Conservation (phyloP, 495 filamentous ascomycete species). For the Talaromyces wortmannii region DNA sequence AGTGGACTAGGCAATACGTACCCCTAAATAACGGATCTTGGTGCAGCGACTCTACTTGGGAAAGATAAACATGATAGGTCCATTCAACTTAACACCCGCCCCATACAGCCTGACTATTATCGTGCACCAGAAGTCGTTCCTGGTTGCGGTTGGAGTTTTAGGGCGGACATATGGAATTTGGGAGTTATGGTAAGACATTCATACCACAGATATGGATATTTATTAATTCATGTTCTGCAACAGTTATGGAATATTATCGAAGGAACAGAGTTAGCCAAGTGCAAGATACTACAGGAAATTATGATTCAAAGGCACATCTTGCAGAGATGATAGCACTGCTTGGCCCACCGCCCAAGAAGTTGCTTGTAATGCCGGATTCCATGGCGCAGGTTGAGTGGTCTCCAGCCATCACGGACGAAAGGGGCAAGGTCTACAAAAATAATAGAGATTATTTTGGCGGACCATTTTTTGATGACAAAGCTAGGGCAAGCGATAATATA, state of each 20-base stretch:
- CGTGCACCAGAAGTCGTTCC: slow-evolving; percentile 33
- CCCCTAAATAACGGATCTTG: slow-evolving; percentile 75
- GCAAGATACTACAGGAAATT: slow-evolving; percentile 10
- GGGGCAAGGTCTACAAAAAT: slow-evolving; percentile 11
- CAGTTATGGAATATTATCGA: slow-evolving; percentile 24
- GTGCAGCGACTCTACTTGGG: slow-evolving; percentile 54
- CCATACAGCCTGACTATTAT: slow-evolving; percentile 29
- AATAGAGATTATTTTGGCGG: slow-evolving; percentile 3
- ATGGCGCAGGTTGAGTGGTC: slow-evolving; percentile 1
- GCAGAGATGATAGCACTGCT: slow-evolving; percentile 19
- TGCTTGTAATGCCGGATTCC: slow-evolving; percentile 8
- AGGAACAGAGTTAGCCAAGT: slow-evolving; percentile 12
- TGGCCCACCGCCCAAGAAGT: slow-evolving; percentile 18
- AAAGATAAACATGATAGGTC: neutral
- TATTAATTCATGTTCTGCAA: neutral
- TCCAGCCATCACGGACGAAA: neutral
- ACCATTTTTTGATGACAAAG: slow-evolving; percentile 14
- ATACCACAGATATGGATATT: neutral
- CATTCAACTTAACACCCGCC: slow-evolving; percentile 5
- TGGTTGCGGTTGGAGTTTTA: slow-evolving; percentile 25
- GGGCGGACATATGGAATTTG: slow-evolving; percentile 36
- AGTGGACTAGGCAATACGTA: slow-evolving; percentile 10
- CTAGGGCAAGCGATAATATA: neutral
- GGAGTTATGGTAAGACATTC: slow-evolving; percentile 18
- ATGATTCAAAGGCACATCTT: slow-evolving; percentile 18